Conservation (phyloP, 768 basidiomycete species). For the button mushroom (Agaricus bisporus) region DNA sequence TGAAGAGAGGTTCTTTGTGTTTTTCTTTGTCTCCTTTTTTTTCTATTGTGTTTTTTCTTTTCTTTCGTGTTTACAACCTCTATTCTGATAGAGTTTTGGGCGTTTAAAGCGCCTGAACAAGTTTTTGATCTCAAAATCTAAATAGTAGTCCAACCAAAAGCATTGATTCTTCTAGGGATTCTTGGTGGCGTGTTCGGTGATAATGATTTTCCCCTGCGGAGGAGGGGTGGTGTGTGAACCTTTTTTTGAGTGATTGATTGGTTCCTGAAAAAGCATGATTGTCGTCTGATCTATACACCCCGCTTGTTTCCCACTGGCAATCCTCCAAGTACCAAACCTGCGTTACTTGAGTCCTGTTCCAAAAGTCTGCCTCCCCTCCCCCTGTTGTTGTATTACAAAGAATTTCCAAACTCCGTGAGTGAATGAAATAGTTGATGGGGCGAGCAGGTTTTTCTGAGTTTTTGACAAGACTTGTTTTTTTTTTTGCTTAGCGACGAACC, state of each 20-base stretch:
- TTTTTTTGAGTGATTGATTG: background rate
- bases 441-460: no score
- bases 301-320: background rate
- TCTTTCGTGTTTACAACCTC: background rate
- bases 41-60: background rate
- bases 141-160: background rate
- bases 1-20: conserved; percentile 4
- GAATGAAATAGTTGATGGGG: no score
- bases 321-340: background rate
- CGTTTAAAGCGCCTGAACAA: conserved; percentile 6
- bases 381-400: no score
- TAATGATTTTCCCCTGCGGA: no score
- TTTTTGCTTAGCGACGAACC: no score
- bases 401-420: no score
- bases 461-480: no score
- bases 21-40: no score
- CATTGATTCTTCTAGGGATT: background rate
- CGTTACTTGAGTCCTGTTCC: no score
- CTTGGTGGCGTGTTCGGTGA: no score
- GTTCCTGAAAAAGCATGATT: conserved; percentile 2
- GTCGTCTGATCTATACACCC: background rate
- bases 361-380: no score
- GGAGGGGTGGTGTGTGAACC: background rate
- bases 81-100: conserved; percentile 11
- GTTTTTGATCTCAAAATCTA: background rate